Percentiles rank a stretch among this genome's conserved stretches.
These are phyloP conservation scores for Ascochyta viciae-villosae DNA, from an alignment of 2,329 filamentous ascomycete genomes.

Conservation along the genomic window DNA sequence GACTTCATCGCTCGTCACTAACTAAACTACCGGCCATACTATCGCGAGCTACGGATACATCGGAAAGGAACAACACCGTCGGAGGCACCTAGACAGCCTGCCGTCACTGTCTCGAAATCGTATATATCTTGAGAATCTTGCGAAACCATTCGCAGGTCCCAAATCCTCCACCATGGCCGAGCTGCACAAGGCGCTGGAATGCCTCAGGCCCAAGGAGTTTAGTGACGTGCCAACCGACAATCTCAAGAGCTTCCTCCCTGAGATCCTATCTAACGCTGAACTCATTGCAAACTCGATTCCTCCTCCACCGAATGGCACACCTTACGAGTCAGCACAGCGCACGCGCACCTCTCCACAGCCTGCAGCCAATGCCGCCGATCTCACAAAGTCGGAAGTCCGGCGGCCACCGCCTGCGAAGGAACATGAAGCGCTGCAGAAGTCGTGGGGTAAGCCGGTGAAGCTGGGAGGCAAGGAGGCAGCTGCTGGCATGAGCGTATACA, in stretches of 20 bases:
- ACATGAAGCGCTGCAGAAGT: conserved; percentile 71
- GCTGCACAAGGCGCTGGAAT: conserved; percentile 56
- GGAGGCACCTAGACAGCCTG: background rate
- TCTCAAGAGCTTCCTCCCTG: conserved; percentile 50
- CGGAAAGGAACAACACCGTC: conserved; percentile 5
- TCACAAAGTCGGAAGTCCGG: conserved; percentile 61
- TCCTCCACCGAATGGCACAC: conserved; percentile 56
- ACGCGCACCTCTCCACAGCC: conserved; percentile 64
- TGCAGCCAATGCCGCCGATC: conserved; percentile 58
- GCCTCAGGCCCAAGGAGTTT: conserved; percentile 54
- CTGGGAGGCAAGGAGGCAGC: conserved; percentile 76
- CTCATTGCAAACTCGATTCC: conserved; percentile 80
- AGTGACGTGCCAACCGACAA: conserved; percentile 53
- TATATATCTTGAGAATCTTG: background rate
- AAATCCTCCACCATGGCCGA: conserved; percentile 33
- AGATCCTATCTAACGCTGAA: conserved; percentile 64
- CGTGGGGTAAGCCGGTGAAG: conserved; percentile 87
- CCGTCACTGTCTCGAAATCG: conserved; percentile 4
- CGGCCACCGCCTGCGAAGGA: conserved; percentile 58
- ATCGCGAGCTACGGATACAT: conserved; percentile 10
- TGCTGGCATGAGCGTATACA: conserved; percentile 78
- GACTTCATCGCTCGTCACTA: conserved; percentile 16
- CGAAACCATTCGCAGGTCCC: background rate
- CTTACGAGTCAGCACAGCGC: conserved; percentile 57
- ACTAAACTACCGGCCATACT: too few species aligned